A percentile compares a stretch with the other conserved stretches of the same genome.
These are phyloP conservation scores for Candida palmyrensis DNA, from an alignment of 805 yeast genomes.

Conservation along the genomic window DNA sequence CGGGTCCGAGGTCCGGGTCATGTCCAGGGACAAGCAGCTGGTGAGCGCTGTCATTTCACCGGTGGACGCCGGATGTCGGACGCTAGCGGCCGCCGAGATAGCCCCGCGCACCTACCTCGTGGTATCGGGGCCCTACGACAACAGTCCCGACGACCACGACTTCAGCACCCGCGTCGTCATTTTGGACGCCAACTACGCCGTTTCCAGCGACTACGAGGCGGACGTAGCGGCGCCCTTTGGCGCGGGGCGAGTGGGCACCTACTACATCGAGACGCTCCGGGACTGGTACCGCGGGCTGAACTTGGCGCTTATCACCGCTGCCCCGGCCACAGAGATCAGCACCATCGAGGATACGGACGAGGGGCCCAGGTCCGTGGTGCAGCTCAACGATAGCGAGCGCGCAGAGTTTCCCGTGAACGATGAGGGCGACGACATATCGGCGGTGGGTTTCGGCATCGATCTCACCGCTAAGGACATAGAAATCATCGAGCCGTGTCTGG, in stretches of 20 bases:
- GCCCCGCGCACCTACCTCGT: slow-evolving; percentile 11
- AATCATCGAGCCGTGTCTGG: slow-evolving; percentile 50
- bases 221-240: slow-evolving; percentile 54
- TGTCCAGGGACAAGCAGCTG: no score
- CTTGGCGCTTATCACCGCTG: slow-evolving; percentile 46
- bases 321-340: slow-evolving; percentile 61
- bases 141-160: slow-evolving; percentile 24
- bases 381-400: slow-evolving; percentile 62
- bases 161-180: slow-evolving; percentile 13
- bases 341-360: slow-evolving; percentile 15
- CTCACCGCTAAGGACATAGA: slow-evolving; percentile 33
- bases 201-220: slow-evolving; percentile 18
- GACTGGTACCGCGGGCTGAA: slow-evolving; percentile 32
- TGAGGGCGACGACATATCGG: slow-evolving; percentile 60
- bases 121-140: slow-evolving; percentile 20
- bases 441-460: slow-evolving; percentile 69
- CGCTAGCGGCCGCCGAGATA: slow-evolving; percentile 9
- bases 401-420: slow-evolving; percentile 73
- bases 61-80: slow-evolving; percentile 13
- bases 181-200: slow-evolving; percentile 6
- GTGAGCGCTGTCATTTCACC: slow-evolving; percentile 7
- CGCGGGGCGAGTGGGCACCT: slow-evolving; percentile 40
- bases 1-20: slow-evolving; percentile 12
- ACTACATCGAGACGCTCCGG: slow-evolving; percentile 37
- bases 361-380: slow-evolving; percentile 25